Base-by-base conservation (phyloP, 176 grass and related monocot genomes). In the Oryza glaberrima region DNA sequence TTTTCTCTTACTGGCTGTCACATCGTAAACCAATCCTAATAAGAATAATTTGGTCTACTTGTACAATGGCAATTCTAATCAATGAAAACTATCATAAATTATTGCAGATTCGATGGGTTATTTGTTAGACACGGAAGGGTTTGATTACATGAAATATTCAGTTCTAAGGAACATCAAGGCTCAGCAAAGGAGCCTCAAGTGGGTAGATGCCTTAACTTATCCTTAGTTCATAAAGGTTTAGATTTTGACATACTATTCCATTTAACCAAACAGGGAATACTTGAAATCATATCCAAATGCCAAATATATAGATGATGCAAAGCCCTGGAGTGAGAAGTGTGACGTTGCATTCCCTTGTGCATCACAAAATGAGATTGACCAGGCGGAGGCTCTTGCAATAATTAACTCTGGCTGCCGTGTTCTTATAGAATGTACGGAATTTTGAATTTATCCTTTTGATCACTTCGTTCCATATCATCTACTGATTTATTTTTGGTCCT, bases 291-390 rank as follows among this genome's bases (percentile, higher is more conserved):
- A 92, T 91, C 83, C 90, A 74, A 88, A 83, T 75, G 97, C 97
- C 40, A 96, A 96, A 72, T 96, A 91, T 49, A 86, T 94, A 41
- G 88, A 96, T 84, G 92, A 94, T 88, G 86, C 88, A 85, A 99
- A 94, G 35, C 97, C 97, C 77, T 96, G 94, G 92, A 91, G 75
- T 51, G 94, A 96, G 84, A 81, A 77, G 51, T 94, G 82, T 89
- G 97, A 99, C 80, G 81, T 99, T 85, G 97, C 94, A 85, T 96
- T 99, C 80, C 96, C 94, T 76, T 99, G 94, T 91, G 94, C 91
- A 68, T 94, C 94, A 80, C 94, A 99, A 83, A 99, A 99, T 82
- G 97, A 99, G 85, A 94, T 96, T 69, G 94, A 94, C 73, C 94
- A 91, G 81, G 77, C 60, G 46, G 94, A 99, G 78, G 97, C 92